These are phyloP conservation scores for Colletotrichum sp. DNA, from an alignment of 2,329 filamentous ascomycete species.

Conservation along the genomic window DNA sequence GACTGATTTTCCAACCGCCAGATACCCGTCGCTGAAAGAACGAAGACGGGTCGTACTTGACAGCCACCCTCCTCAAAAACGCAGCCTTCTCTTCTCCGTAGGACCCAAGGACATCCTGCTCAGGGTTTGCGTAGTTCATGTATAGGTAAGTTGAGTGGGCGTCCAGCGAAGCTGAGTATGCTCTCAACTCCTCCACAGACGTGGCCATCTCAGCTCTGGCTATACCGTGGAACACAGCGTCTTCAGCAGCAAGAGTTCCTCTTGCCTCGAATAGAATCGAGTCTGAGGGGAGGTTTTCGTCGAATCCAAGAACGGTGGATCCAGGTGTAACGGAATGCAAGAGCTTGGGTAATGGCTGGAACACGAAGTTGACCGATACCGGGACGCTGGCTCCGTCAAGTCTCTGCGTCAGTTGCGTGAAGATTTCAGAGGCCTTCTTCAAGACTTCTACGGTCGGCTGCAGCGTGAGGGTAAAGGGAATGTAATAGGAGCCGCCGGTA, in stretches of 20 bases:
- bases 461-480: background rate
- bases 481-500: background rate
- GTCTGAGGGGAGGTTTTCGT: background rate
- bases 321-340: slow-evolving; percentile 2
- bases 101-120: background rate
- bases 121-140: slow-evolving; percentile 10
- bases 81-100: background rate
- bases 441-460: background rate
- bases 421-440: background rate
- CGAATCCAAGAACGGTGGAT: background rate
- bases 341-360: slow-evolving; percentile 15
- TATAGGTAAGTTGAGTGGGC: slow-evolving; percentile 7
- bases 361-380: slow-evolving; percentile 18
- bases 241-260: background rate
- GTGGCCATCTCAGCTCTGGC: background rate
- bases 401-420: background rate
- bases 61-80: background rate
- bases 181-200: background rate
- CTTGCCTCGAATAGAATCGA: slow-evolving; percentile 1
- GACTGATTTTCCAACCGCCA: background rate
- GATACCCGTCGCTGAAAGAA: slow-evolving; percentile 4
- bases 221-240: background rate
- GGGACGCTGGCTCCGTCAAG: background rate
- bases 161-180: background rate
- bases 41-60: slow-evolving; percentile 30